phyloP scores from a whole-genome alignment of 2,329 filamentous ascomycete genomes.

The Neurospora sp. region DNA sequence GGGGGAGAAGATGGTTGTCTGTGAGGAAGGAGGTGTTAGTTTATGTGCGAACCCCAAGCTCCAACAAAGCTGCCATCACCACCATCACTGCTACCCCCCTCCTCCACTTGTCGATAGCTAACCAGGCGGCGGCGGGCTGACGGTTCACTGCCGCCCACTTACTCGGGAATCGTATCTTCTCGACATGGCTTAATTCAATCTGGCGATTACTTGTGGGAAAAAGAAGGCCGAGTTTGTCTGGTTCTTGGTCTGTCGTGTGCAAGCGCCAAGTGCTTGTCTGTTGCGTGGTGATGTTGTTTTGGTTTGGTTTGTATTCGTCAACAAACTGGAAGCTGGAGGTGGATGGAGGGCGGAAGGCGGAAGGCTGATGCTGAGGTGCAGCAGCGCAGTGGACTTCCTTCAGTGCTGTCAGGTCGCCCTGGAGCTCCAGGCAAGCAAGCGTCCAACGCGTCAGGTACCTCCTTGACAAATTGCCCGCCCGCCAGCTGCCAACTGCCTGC shows the following conservation, averaged over 20 bases:
- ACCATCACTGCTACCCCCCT: not conserved
- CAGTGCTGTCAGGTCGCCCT: conserved; percentile 8
- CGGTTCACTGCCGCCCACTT: conserved; percentile 30
- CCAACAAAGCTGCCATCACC: conserved; percentile 5
- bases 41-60: conserved; percentile 3
- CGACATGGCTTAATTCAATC: conserved; percentile 55
- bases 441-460: conserved; percentile 20
- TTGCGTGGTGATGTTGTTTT: conserved; percentile 3
- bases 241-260: not conserved
- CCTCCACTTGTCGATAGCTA: conserved; percentile 2
- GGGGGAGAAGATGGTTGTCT: conserved; percentile 99
- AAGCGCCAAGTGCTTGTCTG: not conserved
- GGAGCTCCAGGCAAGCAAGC: conserved; percentile 36
- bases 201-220: not conserved
- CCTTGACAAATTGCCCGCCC: not conserved
- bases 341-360: conserved; percentile 13
- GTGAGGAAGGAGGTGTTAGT: conserved; percentile 16
- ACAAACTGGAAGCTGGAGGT: not conserved
- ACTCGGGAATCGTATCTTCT: conserved; percentile 96
- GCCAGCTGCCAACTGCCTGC: not conserved
- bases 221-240: not conserved
- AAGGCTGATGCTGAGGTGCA: conserved; percentile 13
- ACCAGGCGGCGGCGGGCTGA: conserved; percentile 9
- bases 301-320: not conserved
- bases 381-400: not conserved